Conservation (phyloP, 1,284 basidiomycete species). For the Malassezia caprae region DNA sequence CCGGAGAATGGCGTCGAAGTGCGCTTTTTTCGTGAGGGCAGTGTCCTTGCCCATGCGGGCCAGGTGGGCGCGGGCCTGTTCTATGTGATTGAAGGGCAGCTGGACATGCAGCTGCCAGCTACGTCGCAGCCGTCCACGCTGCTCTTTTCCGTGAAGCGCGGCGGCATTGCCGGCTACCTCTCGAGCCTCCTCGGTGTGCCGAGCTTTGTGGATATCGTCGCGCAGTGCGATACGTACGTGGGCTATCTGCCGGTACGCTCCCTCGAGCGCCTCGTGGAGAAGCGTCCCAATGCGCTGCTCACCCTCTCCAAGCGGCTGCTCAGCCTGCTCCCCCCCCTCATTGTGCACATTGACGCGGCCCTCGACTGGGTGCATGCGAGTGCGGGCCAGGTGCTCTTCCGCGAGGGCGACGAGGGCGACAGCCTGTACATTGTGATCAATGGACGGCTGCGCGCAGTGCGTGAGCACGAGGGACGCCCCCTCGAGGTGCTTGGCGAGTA, state of each 20-base stretch:
- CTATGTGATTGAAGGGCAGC: constrained; percentile 93
- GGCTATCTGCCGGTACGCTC: constrained; percentile 83
- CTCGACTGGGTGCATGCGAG: constrained; percentile 97
- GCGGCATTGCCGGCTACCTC: constrained; percentile 95
- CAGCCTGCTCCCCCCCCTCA: constrained; percentile 82
- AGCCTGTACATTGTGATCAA: constrained; percentile 97
- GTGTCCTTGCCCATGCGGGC: constrained; percentile 74
- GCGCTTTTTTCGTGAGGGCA: constrained; percentile 78
- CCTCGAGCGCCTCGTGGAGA: constrained; percentile 79
- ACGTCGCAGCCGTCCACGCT: constrained; percentile 4
- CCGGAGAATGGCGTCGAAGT: constrained; percentile 89
- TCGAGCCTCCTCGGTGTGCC: constrained; percentile 81
- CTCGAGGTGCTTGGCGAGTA: constrained; percentile 83
- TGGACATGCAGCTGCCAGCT: constrained; percentile 73
- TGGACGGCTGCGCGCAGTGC: constrained; percentile 74
- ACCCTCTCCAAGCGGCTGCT: constrained; percentile 93
- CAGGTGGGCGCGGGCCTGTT: constrained; percentile 84
- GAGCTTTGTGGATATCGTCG: constrained; percentile 89
- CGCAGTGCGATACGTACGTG: constrained; percentile 94
- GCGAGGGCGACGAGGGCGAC: constrained; percentile 76
- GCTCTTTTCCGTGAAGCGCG: constrained; percentile 78
- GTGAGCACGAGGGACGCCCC: constrained; percentile 50
- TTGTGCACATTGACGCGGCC: constrained; percentile 91
- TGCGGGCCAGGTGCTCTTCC: constrained; percentile 80
- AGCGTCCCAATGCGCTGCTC: constrained; percentile 83